Conservation (phyloP, 805 yeast species). For the Pichia californica region DNA sequence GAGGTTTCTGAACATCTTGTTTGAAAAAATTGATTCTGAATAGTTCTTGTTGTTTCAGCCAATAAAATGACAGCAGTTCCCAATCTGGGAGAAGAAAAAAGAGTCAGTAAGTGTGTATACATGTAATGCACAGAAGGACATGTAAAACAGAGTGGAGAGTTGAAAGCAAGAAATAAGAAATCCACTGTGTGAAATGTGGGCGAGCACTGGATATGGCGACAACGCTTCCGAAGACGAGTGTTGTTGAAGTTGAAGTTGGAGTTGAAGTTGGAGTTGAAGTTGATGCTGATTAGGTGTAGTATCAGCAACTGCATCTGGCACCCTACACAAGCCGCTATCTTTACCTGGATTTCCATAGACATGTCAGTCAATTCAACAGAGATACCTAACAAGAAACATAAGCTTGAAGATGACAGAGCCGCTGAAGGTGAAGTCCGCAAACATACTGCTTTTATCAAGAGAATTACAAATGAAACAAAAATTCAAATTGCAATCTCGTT, state of each 20-base stretch:
- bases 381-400: conserved; percentile 8
- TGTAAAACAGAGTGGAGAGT: too few relatives aligned
- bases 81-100: not conserved
- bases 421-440: conserved; percentile 4
- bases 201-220: not conserved
- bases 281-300: too few relatives aligned
- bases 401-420: conserved; percentile 9
- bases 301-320: too few relatives aligned
- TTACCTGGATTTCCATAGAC: too few relatives aligned
- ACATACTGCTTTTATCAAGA: conserved; percentile 41
- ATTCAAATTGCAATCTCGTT: conserved; percentile 78
- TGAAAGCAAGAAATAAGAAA: not conserved
- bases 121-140: too few relatives aligned
- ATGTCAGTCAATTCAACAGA: not conserved
- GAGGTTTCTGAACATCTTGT: not conserved
- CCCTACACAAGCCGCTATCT: too few relatives aligned
- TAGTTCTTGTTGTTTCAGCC: not conserved
- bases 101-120: too few relatives aligned
- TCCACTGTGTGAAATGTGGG: not conserved
- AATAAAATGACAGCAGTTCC: not conserved
- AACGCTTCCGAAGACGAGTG: conserved; percentile 1
- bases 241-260: too few relatives aligned
- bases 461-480: conserved; percentile 90
- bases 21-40: too few relatives aligned
- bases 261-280: too few relatives aligned